Evolutionary conservation across 2,329 filamentous ascomycete species (phyloP), one percentile per base, ranked within the genome.

Genomic region (Cladosporium colombiae): DNA sequence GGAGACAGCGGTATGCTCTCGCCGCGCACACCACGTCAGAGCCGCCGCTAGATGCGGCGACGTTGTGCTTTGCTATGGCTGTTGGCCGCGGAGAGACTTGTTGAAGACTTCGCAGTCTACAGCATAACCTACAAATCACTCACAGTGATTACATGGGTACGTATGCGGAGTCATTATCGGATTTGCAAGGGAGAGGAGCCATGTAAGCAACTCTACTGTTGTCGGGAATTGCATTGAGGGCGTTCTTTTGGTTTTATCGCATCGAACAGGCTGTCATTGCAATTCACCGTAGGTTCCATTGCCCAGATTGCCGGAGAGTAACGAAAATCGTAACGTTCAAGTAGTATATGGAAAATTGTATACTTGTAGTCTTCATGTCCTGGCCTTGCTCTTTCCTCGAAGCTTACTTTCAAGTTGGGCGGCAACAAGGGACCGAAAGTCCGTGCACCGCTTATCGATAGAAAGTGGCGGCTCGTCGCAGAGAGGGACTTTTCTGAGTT

Each of bases 401-500:
- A 16, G 35, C 37, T n/a, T 44, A 10, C 6, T n/a, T n/a, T 10
- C 3, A 53, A n/a, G 16, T 53, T 53, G 52, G 52, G 52, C 52
- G 52, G 52, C 52, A 55, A 31, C 18, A 55, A 53, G 52, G 52
- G 29, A 55, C 52, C 8, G 0, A 10, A 46, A 14, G 55, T 3
- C 55, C 55, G 55, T 57, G 55, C 55, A 16, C 49, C 5, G 33
- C 61, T 63, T 63, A 63, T 63, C 61, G 61, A 63, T 63, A 56
- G 35, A 56, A 46, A 56, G 61, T 63, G 61, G 61, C 61, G 61
- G 23, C 55, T 63, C 61, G 61, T 63, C 61, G 56, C 46, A 62
- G 31, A 63, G 31, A 63, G 50, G 50, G 50, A 63, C 61, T 63
- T 63, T 63, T 63, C 61, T 65, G 56, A 65, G 44, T 46, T 55